Percentiles rank a stretch among this genome's conserved stretches.
phyloP scores from a whole-genome alignment of 306 rosid species.

The Macrotyloma uniflorum region DNA sequence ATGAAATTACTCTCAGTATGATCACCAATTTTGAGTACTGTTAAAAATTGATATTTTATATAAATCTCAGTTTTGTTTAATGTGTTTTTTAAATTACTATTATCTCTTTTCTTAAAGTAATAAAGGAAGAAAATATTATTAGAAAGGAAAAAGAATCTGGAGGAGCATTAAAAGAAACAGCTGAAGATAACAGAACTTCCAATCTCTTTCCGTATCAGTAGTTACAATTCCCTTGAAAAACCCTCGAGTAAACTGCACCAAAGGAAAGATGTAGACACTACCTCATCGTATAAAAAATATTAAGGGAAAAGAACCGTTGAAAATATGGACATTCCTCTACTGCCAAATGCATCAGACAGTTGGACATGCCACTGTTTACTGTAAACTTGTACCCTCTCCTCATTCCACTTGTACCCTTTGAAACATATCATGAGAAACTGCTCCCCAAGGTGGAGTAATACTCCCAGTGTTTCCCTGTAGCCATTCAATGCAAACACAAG shows the following conservation, averaged over 20 bases:
- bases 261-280: background rate
- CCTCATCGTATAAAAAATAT: background rate
- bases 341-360: background rate
- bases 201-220: background rate
- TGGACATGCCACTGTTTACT: background rate
- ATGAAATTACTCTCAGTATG: slow-evolving; percentile 27
- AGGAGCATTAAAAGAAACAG: background rate
- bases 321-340: background rate
- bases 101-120: background rate
- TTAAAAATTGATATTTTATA: background rate
- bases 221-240: background rate
- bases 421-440: background rate
- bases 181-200: background rate
- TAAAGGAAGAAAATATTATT: slow-evolving; percentile 3
- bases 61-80: slow-evolving; percentile 14
- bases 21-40: slow-evolving; percentile 18
- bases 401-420: background rate
- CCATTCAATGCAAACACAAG: background rate
- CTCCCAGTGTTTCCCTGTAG: background rate
- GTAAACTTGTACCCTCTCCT: slow-evolving; percentile 11
- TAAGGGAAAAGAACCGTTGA: slow-evolving; percentile 1
- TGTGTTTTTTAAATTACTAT: background rate
- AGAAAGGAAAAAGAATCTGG: background rate
- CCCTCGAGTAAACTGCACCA: background rate
- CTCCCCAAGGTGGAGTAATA: background rate